Base-by-base conservation (phyloP, 108 stramenopile species). In the Skeletonema grethae region DNA sequence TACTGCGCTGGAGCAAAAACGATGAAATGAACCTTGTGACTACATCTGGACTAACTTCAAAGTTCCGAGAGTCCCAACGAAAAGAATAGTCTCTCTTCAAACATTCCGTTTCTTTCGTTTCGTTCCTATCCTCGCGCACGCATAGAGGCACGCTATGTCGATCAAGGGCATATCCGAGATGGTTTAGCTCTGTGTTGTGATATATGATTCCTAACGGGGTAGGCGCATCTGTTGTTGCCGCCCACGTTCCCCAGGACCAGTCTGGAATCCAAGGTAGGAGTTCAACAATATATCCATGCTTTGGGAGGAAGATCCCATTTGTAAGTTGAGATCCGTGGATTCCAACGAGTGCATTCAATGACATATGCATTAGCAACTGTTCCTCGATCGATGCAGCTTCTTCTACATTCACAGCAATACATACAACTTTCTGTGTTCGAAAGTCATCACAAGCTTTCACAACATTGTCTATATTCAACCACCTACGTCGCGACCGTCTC, bases 161-260 rank as follows among this genome's bases (percentile, higher is more conserved):
- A 55, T 63, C 32, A 20, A 63, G 41, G 38, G 58, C 24, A 28
- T 55, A 72, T 1, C 71, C 71, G 24, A 75, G 62, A 43, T 83
- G 82, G 24, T 69, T 66, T 34, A 83, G 43, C 11, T 83, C 68
- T 5, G 82, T 79, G 18, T 79, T 77, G 30, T 66, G 61, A 36
- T 63, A 79, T 8, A 83, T 75, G 28, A 79, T 43, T 8, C 82
- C 82, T 5, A 83, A n/a, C 2, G 82, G 82, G n/a, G 82, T 83
- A 12, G 82, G 77, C 2, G 16, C 9, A 36, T 59, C 5, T 36
- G 65, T 57, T 29, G 18, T 50, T 50, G 36, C 59, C 35, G 50
- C 73, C 73, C 73, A 79, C 11, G 16, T 20, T 9, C 77, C 73
- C 41, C 35, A 61, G 6, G 29, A 15, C 16, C 38, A 53, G 7